Percentiles rank a stretch among this genome's conserved stretches.
Evolutionary conservation across 2,329 filamentous ascomycete genomes (phyloP).

Genomic region (Camptophora hylomeconis): DNA sequence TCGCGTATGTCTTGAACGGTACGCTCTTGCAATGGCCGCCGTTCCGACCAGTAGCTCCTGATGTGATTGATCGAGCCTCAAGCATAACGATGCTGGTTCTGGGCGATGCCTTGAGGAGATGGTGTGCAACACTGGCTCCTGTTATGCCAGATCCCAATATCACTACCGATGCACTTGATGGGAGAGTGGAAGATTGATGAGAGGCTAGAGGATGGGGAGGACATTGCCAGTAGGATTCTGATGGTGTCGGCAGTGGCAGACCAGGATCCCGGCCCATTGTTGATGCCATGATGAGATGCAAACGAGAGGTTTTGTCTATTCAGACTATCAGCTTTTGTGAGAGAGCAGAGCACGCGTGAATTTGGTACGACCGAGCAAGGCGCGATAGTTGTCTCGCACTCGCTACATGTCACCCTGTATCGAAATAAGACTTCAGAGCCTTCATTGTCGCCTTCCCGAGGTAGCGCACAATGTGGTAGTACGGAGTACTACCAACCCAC

Average conservation of each 20-base stretch:
- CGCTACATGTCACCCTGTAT: too few species aligned
- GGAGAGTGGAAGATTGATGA: slow-evolving; percentile 10
- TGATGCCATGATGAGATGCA: too few species aligned
- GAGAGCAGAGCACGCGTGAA: too few species aligned
- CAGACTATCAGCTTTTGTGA: too few species aligned
- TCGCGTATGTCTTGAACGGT: slow-evolving; percentile 10
- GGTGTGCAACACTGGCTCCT: slow-evolving; percentile 20
- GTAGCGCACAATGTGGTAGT: too few species aligned
- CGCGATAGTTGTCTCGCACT: too few species aligned
- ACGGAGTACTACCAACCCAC: too few species aligned
- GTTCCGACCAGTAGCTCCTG: slow-evolving; percentile 25
- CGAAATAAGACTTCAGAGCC: too few species aligned
- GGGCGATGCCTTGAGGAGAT: slow-evolving; percentile 18
- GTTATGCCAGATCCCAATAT: slow-evolving; percentile 26
- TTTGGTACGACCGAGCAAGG: too few species aligned
- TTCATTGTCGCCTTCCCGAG: too few species aligned
- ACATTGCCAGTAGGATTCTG: slow-evolving; percentile 22
- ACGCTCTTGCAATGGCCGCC: slow-evolving; percentile 22
- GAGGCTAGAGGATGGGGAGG: slow-evolving; percentile 17
- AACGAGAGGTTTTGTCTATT: too few species aligned
- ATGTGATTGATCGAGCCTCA: slow-evolving; percentile 23
- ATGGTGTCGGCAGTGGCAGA: slow-evolving; percentile 24
- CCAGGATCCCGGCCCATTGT: slow-evolving; percentile 25
- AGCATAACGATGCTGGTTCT: slow-evolving; percentile 19
- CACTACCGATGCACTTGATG: slow-evolving; percentile 16